Percentiles rank a stretch among this genome's conserved stretches.
These are phyloP conservation scores for Aureobasidium musti DNA, from an alignment of 2,329 filamentous ascomycete species.

Conservation along the genomic window DNA sequence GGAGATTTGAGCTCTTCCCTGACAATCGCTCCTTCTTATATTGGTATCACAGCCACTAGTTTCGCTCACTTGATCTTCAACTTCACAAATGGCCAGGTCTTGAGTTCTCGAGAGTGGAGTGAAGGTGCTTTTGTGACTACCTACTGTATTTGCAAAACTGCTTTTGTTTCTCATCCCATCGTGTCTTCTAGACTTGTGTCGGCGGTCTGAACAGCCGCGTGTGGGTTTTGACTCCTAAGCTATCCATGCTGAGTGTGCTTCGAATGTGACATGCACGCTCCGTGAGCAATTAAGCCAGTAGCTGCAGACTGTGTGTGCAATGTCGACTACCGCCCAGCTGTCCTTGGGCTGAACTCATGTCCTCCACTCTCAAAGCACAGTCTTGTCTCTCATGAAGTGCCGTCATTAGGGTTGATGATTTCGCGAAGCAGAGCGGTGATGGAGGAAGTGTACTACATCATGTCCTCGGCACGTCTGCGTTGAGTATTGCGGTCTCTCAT, in stretches of 20 bases:
- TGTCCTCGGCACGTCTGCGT: slow-evolving; percentile 34
- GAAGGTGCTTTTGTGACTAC: slow-evolving; percentile 14
- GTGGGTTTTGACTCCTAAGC: too few species aligned
- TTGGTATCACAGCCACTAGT: neutral
- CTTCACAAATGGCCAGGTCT: neutral
- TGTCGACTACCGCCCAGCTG: too few species aligned
- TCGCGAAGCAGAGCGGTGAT: slow-evolving; percentile 18
- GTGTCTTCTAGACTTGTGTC: neutral
- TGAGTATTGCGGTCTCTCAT: slow-evolving; percentile 38
- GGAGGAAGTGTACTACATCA: slow-evolving; percentile 28
- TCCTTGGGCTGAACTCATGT: neutral
- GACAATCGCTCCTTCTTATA: neutral
- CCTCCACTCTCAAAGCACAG: neutral
- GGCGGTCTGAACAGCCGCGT: neutral
- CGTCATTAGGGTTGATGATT: neutral
- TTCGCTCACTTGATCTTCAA: neutral
- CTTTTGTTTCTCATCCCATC: neutral
- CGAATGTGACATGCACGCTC: neutral
- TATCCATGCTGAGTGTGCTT: neutral
- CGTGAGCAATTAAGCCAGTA: neutral
- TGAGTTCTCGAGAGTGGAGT: neutral
- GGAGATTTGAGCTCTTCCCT: neutral
- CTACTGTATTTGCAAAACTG: neutral
- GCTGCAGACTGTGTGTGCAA: neutral
- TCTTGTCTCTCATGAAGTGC: neutral